Evolutionary conservation across 2,329 filamentous ascomycete species (phyloP), one percentile per base, ranked within the genome.

Genomic region (Alternaria metachromatica): DNA sequence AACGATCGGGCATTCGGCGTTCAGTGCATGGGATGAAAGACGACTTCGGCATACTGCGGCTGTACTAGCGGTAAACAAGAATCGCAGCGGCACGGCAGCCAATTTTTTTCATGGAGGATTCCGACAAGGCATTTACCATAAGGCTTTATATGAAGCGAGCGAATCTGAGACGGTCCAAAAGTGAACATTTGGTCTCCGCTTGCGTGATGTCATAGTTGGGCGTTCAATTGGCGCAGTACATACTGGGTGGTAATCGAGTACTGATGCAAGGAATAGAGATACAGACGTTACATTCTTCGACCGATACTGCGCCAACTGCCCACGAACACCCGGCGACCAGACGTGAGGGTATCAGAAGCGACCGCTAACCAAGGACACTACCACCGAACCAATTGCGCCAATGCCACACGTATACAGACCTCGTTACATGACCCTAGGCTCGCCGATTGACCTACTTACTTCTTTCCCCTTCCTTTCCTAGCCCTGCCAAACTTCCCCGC

Each of bases 151-250:
- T 75, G 76, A 75, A 77, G 76, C 78, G 76, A 77, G 70, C 77
- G 74, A 81, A 80, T 80, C 74, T 75, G 72, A 81, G 75, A 77
- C 76, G 74, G 75, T 80, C 76, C 77, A 72, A 78, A 77, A 77
- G 72, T 79, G 78, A 78, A 72, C 55, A 67, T 64, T 67, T 71
- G 72, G 72, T 71, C 67, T 65, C 72, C 64, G 72, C 70, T 73
- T 69, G 58, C 68, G 76, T 80, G 77, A 78, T 77, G 74, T 77
- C 72, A 74, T 66, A 57, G 65, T 69, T 74, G 61, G 71, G 69
- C 66, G 65, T 72, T 74, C 48, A 62, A 59, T 65, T 51, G 60
- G 65, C 60, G 68, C 69, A 67, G 69, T 66, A 67, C 66, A 62
- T 60, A 62, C 60, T 68, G 66, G 68, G 67, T 55, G 65, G 66